Base-by-base conservation (phyloP, 805 yeast genomes). In the Yamadazyma akitaensis region DNA sequence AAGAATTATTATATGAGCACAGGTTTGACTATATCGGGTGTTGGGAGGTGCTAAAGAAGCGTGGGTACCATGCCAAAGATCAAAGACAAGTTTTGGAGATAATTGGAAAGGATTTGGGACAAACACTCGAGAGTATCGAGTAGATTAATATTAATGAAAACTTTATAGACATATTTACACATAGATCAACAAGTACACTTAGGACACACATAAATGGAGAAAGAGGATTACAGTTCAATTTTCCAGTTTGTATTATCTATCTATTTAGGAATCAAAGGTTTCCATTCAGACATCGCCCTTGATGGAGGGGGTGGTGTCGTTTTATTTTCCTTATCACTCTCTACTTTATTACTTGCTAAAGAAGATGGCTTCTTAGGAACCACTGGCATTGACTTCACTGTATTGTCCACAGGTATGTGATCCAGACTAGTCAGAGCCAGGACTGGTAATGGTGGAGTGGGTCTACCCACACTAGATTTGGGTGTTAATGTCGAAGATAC, bases 191-290 rank as follows among this genome's bases (percentile, higher is more conserved):
- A 21, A 5, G 7, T 7, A 21, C 24, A 21, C 7, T 21, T 21
- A 21, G 24, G 24, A 21, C 7, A 5, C 24, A 21, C 7, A 5
- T 7, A 21, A 21, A 7, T 21, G 7, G 24, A 21, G 7, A 21
- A 5, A 7, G 24, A 7, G 24, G 24, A 5, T 21, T 7, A 7
- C 24, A 21, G 24, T 21, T 5, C 24, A 4, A 21, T 21, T 5
- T 21, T 21, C 6, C 4, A 13, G 5, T 9, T 4, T 11, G 5
- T 13, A 13, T 28, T 28, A 13, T 12, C n/a, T 5, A 28, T 28
- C 32, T 51, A 76, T 53, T 74, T 75, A 6, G 81, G 82, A 18
- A 73, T 65, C 42, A 76, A 60, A 5, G 81, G 81, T 43, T 73
- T 74, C 82, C 81, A 77, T 21, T 76, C 75, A 6, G 76, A 68